Base-by-base conservation (phyloP, 2,329 filamentous ascomycete species). In the Fusarium nelsonii region DNA sequence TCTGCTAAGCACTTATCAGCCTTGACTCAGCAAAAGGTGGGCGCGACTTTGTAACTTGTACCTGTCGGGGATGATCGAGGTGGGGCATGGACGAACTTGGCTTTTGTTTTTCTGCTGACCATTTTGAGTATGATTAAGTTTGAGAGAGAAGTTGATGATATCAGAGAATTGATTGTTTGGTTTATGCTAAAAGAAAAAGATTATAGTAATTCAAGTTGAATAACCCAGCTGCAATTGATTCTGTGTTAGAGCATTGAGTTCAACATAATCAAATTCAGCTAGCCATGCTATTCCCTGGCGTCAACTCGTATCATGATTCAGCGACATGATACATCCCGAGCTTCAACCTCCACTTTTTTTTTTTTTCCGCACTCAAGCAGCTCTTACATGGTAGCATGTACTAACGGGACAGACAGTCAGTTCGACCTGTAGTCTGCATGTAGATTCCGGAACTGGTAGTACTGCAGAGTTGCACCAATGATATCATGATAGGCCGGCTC, bases 1-100 rank as follows among this genome's bases (percentile, higher is more conserved):
- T 55, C 57, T 52, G 50, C 68, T 71, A 60, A 63, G 65, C 69
- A 60, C 65, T 50, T 52, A 69, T 70, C 65, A 65, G 56, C 57
- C 51, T 63, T 67, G 55, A 71, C 68, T 70, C 68, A 70, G 68
- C 68, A 70, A 34, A 37, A 18, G 18, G 23, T 50, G 28, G 20
- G n/a, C 6, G 32, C 28, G 20, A 16, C 18, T 8, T 34, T 49
- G 45, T 26, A 14, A 15, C 32, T 49, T 36, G 46, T 49, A 36
- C 23, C 23, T 23, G 23, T 23, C 28, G 26, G n/a, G 36, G 56
- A 33, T 55, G 58, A 63, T 63, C 43, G 10, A 63, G 34, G 61
- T 64, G 61, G 61, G 61, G 61, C 34, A 18, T 37, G 15, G 16
- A 14, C 26, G 37, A 63, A 23, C 20, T 39, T 41, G 36, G 45